Evolutionary conservation across 2,329 filamentous ascomycete genomes (phyloP).

Genomic region (Bipolaris cookei): DNA sequence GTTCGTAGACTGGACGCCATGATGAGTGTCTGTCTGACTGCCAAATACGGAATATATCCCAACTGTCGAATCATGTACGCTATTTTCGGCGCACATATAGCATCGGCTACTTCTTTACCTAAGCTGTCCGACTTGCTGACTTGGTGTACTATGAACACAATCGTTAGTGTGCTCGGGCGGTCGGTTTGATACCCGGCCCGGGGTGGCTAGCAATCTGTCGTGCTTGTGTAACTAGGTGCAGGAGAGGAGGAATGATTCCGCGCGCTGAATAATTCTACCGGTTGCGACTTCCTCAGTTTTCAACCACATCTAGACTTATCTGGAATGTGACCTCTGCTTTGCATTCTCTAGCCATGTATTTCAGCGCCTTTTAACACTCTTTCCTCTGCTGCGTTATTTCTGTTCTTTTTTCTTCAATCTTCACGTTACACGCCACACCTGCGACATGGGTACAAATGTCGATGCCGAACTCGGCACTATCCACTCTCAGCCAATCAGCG

Average conservation of each 20-base stretch:
- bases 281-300: background rate
- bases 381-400: background rate
- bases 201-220: background rate
- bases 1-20: background rate
- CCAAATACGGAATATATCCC: no score
- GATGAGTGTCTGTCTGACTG: background rate
- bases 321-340: background rate
- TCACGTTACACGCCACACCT: background rate
- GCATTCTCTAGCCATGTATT: no score
- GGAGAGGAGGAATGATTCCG: constrained; percentile 19
- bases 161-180: background rate
- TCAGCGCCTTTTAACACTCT: no score
- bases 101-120: no score
- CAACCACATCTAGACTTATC: no score
- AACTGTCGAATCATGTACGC: no score
- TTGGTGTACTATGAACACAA: background rate
- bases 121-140: no score
- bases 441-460: constrained; percentile 19
- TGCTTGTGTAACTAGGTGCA: constrained; percentile 8
- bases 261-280: constrained; percentile 26
- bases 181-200: background rate
- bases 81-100: background rate
- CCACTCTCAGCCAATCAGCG: constrained; percentile 28
- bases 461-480: constrained; percentile 22
- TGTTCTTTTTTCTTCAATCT: constrained; percentile 2